Percentiles rank a stretch among this genome's conserved stretches.
Conservation (phyloP, 1,284 basidiomycete genomes). For the Ceratobasidium sp. region DNA sequence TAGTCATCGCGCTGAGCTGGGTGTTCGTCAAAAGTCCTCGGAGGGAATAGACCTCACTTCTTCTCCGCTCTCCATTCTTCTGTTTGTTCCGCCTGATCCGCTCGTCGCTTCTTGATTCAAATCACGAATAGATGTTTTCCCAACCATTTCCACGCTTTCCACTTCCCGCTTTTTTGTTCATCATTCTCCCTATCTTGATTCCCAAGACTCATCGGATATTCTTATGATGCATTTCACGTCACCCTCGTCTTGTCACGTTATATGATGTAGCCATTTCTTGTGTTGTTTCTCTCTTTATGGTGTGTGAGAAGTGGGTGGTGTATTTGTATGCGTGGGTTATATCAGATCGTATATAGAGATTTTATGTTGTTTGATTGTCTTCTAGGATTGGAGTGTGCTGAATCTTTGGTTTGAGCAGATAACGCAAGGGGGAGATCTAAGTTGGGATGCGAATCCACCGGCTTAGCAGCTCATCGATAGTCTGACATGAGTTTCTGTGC, state of each 20-base stretch:
- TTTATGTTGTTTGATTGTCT: background rate
- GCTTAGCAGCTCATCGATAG: no score
- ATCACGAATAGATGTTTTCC: no score
- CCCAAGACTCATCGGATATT: background rate
- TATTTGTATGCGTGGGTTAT: background rate
- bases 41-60: background rate
- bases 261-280: constrained; percentile 15
- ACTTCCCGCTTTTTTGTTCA: background rate
- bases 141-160: background rate
- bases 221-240: background rate
- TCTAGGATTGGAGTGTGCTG: no score
- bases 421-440: no score
- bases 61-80: background rate
- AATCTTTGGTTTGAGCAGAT: no score
- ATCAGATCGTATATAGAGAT: constrained; percentile 9
- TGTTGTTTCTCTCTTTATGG: background rate
- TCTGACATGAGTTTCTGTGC: no score
- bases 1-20: constrained; percentile 19
- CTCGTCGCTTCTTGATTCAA: no score
- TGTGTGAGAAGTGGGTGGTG: background rate
- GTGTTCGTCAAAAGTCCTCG: background rate
- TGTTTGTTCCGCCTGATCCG: background rate
- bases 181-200: background rate
- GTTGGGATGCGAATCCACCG: no score
- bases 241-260: background rate